Percentiles rank a stretch among this genome's conserved stretches.
phyloP scores from a whole-genome alignment of 1,139 yeast genomes.

The Hansenula anomala region DNA sequence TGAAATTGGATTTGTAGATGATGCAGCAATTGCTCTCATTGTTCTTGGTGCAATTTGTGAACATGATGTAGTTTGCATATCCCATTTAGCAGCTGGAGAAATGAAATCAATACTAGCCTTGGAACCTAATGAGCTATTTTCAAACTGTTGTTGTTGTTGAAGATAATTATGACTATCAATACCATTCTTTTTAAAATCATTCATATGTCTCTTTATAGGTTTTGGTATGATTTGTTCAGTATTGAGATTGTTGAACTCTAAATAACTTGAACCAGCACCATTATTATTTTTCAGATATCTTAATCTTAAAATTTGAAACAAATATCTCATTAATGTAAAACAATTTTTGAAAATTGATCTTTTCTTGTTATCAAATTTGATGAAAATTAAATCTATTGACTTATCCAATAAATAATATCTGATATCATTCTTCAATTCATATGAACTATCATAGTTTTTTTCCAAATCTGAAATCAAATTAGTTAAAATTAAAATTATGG shows the following conservation, averaged over 20 bases:
- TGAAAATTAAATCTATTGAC: constrained; percentile 25
- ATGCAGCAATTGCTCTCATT: constrained; percentile 25
- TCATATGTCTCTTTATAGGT: constrained; percentile 12
- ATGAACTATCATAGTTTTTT: constrained; percentile 23
- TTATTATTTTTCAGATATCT: constrained; percentile 20
- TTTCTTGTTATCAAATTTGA: constrained; percentile 25
- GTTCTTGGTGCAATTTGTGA: constrained; percentile 33
- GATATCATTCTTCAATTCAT: constrained; percentile 25
- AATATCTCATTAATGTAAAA: constrained; percentile 24
- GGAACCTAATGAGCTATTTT: too few species aligned
- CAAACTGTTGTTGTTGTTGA: background rate
- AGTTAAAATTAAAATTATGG: constrained; percentile 48
- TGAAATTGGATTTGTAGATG: constrained; percentile 10
- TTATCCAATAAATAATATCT: constrained; percentile 25
- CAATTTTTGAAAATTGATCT: constrained; percentile 27
- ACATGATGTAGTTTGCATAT: constrained; percentile 24
- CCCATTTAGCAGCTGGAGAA: background rate
- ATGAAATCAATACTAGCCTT: background rate
- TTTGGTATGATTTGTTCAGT: constrained; percentile 23
- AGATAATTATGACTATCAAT: constrained; percentile 3
- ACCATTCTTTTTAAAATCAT: constrained; percentile 1
- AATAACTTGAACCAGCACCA: constrained; percentile 6
- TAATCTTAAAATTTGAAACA: constrained; percentile 25
- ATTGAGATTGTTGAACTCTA: constrained; percentile 19
- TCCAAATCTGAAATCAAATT: constrained; percentile 51